Evolutionary conservation across 805 yeast species (phyloP).

Genomic region (Nakazawaea holstii): DNA sequence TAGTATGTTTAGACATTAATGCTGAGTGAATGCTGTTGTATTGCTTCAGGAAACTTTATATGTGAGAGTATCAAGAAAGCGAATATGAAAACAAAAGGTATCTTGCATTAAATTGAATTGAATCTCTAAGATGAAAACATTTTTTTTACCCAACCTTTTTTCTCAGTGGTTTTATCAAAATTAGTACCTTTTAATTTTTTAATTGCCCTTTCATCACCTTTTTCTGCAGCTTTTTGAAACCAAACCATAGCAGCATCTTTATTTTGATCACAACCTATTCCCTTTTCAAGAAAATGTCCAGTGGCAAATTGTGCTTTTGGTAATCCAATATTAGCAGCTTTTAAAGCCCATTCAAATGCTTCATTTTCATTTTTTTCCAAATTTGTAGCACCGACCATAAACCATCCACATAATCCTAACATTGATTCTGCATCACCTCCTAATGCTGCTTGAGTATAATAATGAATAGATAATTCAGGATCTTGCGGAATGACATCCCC

Average conservation of each 20-base stretch:
- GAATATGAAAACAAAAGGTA: not conserved
- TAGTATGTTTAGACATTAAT: too few relatives aligned
- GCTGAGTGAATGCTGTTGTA: not conserved
- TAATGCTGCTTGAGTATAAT: constrained; percentile 85
- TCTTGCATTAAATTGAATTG: not conserved
- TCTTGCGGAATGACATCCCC: constrained; percentile 77
- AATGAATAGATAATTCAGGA: constrained; percentile 80
- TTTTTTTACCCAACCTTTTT: constrained; percentile 9
- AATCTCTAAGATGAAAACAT: not conserved
- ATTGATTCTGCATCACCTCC: constrained; percentile 86
- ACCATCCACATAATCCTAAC: constrained; percentile 97
- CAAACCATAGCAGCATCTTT: constrained; percentile 57
- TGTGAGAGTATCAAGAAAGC: too few relatives aligned
- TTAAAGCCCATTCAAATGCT: constrained; percentile 91
- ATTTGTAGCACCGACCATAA: constrained; percentile 87
- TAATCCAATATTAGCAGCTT: constrained; percentile 72
- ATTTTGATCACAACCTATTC: constrained; percentile 75
- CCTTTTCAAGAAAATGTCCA: constrained; percentile 80
- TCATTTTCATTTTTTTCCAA: constrained; percentile 74
- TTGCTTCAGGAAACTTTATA: not conserved
- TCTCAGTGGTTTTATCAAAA: constrained; percentile 3
- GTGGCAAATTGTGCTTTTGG: constrained; percentile 83
- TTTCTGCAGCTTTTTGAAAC: constrained; percentile 70
- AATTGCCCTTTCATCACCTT: constrained; percentile 16
- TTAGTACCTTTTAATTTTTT: constrained; percentile 8